Conservation (phyloP, 2,329 filamentous ascomycete species). For the Cladobotryum mycophilum region DNA sequence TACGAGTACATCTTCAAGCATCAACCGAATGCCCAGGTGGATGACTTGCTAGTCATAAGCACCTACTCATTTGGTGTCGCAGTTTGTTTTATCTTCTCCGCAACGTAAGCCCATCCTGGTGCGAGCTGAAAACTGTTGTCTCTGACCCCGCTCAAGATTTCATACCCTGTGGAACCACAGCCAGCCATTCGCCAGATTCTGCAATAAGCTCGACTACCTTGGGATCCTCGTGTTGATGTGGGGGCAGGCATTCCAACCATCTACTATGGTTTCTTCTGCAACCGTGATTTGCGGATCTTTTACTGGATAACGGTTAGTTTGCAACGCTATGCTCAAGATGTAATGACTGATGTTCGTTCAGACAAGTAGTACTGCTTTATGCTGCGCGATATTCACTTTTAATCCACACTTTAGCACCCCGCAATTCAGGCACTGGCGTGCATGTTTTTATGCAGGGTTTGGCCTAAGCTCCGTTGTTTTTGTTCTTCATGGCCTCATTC, state of each 20-base stretch:
- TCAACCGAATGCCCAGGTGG: not conserved
- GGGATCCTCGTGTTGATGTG: slow-evolving; percentile 15
- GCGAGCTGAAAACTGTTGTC: not conserved
- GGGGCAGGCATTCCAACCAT: slow-evolving; percentile 13
- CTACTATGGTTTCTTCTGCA: slow-evolving; percentile 16
- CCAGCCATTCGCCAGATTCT: slow-evolving; percentile 4
- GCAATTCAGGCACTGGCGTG: slow-evolving; percentile 9
- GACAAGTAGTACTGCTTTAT: no score
- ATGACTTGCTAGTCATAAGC: slow-evolving; percentile 12
- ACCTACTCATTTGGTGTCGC: slow-evolving; percentile 15
- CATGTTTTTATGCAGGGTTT: slow-evolving; percentile 14
- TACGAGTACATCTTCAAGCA: no score
- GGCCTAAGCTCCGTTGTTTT: slow-evolving; percentile 14
- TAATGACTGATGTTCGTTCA: no score
- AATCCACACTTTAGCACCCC: slow-evolving; percentile 12
- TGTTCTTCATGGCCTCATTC: not conserved
- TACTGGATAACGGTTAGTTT: slow-evolving; percentile 14
- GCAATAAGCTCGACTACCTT: slow-evolving; percentile 13
- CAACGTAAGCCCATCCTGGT: slow-evolving; percentile 10
- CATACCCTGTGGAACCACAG: slow-evolving; percentile 10
- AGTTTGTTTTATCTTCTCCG: slow-evolving; percentile 15
- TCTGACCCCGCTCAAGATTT: not conserved
- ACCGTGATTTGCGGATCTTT: slow-evolving; percentile 6
- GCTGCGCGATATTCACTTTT: slow-evolving; percentile 6
- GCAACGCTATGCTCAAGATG: no score